phyloP scores from a whole-genome alignment of 208 protist species.

The Giardia muris region DNA sequence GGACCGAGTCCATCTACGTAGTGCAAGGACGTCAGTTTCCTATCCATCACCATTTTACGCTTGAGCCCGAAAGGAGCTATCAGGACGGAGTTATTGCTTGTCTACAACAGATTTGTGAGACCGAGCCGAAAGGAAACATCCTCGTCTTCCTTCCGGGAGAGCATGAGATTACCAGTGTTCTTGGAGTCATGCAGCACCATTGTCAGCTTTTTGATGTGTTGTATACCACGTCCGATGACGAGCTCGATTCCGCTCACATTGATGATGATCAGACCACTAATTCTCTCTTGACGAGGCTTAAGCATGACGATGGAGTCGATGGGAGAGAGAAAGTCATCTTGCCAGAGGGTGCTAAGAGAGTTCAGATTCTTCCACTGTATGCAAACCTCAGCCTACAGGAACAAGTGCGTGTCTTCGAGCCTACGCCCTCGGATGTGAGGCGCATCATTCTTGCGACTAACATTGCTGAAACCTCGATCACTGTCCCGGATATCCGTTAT shows the following conservation, averaged over 20 bases:
- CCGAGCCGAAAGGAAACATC: conserved; percentile 56
- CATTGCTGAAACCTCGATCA: conserved; percentile 58
- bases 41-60: conserved; percentile 52
- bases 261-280: not conserved
- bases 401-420: conserved; percentile 90
- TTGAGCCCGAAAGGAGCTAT: conserved; percentile 30
- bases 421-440: conserved; percentile 48
- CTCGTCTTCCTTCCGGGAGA: conserved; percentile 72
- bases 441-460: conserved; percentile 55
- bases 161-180: conserved; percentile 59
- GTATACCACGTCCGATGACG: not conserved
- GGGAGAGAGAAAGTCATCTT: not conserved
- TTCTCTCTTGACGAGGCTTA: too few species aligned
- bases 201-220: not conserved
- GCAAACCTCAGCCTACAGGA: conserved; percentile 76
- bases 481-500: conserved; percentile 52
- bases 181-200: not conserved
- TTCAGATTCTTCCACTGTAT: conserved; percentile 62
- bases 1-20: conserved; percentile 62
- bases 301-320: not conserved
- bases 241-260: not conserved
- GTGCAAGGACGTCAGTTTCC: conserved; percentile 85
- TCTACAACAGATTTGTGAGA: conserved; percentile 23
- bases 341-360: not conserved
- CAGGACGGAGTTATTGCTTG: not conserved